Conservation (phyloP, 495 filamentous ascomycete species). For the Cryomyces antarcticus region DNA sequence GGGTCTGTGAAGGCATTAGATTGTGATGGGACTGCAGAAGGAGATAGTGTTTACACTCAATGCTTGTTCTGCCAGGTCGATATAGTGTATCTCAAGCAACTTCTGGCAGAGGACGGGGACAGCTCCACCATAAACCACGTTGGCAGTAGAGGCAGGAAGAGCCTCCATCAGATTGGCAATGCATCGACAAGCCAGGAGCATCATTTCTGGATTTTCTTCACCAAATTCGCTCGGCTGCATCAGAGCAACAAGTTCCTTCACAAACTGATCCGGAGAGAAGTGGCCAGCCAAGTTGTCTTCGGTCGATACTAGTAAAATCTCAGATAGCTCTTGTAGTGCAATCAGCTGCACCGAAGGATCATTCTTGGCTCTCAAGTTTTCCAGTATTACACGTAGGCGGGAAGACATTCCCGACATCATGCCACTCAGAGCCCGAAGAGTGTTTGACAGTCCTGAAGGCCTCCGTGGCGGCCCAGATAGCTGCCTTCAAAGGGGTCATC, state of each 20-base stretch:
- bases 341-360: conserved; percentile 79
- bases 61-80: conserved; percentile 93
- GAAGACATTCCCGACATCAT: conserved; percentile 74
- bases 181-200: conserved; percentile 90
- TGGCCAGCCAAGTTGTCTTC: conserved; percentile 93
- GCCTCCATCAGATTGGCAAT: conserved; percentile 98
- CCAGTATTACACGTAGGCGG: conserved; percentile 64
- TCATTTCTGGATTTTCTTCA: conserved; percentile 89
- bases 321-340: conserved; percentile 82
- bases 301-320: conserved; percentile 80
- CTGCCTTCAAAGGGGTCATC: conserved; percentile 53
- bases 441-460: conserved; percentile 51
- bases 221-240: conserved; percentile 81
- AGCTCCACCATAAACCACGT: conserved; percentile 89
- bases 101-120: conserved; percentile 89
- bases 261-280: conserved; percentile 82
- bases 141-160: conserved; percentile 72
- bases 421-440: conserved; percentile 67
- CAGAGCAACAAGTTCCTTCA: conserved; percentile 79
- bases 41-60: conserved; percentile 42
- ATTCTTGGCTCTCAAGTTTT: conserved; percentile 67
- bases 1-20: conserved; percentile 31
- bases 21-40: conserved; percentile 5
- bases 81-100: conserved; percentile 82
- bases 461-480: conserved; percentile 44